phyloP scores from a whole-genome alignment of 2,329 filamentous ascomycete species.

The Tolypocladium guangdongense region DNA sequence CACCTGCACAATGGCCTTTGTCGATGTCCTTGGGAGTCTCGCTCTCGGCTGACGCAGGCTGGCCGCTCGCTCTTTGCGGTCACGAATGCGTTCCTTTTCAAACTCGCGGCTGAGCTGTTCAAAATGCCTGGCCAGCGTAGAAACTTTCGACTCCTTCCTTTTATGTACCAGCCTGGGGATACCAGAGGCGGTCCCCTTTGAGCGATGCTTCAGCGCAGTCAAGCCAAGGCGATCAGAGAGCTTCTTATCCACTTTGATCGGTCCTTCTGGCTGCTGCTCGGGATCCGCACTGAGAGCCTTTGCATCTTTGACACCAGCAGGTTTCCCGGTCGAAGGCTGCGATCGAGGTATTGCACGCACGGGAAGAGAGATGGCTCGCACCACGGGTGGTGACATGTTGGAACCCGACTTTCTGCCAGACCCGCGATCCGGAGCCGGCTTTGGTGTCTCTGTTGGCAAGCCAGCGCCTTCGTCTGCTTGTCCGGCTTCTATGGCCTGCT shows the following conservation, averaged over 20 bases:
- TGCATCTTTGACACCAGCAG: slow-evolving; percentile 23
- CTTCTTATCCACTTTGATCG: slow-evolving; percentile 56
- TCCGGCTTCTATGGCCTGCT: slow-evolving; percentile 23
- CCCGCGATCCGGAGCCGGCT: slow-evolving; percentile 20
- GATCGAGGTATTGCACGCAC: slow-evolving; percentile 33
- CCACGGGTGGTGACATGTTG: slow-evolving; percentile 39
- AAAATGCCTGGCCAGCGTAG: slow-evolving; percentile 87
- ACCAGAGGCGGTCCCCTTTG: slow-evolving; percentile 54
- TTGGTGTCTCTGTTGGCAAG: slow-evolving; percentile 10
- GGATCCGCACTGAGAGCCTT: slow-evolving; percentile 15
- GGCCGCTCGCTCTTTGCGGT: slow-evolving; percentile 70
- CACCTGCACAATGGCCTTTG: slow-evolving; percentile 92
- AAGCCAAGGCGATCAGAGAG: slow-evolving; percentile 63
- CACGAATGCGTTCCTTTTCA: slow-evolving; percentile 82
- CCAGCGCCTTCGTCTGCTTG: slow-evolving; percentile 10
- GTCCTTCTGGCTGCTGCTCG: slow-evolving; percentile 23
- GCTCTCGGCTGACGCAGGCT: slow-evolving; percentile 65
- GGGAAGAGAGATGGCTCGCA: slow-evolving; percentile 43
- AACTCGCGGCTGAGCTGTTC: slow-evolving; percentile 95
- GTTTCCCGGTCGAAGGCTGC: slow-evolving; percentile 33
- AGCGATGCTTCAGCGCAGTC: slow-evolving; percentile 47
- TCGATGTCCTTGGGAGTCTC: slow-evolving; percentile 74
- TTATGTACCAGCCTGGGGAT: slow-evolving; percentile 82
- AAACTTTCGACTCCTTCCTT: slow-evolving; percentile 67
- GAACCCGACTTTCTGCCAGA: slow-evolving; percentile 33